These are phyloP conservation scores for Picea abies DNA, from an alignment of 83 land plant species.

Conservation along the genomic window DNA sequence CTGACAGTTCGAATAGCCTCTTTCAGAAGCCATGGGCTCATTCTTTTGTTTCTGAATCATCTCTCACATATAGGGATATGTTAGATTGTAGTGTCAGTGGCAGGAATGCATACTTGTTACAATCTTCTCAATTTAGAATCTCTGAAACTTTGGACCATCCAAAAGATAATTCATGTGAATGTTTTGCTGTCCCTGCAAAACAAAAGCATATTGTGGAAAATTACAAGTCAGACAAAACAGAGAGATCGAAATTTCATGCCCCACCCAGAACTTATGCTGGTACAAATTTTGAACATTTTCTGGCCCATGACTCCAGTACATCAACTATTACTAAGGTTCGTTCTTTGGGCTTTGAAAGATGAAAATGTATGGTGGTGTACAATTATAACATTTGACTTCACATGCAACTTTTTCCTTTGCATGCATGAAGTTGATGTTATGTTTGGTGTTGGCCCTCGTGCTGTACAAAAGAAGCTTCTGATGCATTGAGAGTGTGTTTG, in stretches of 20 bases:
- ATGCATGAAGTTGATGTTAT: background rate
- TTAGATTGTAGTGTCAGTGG: constrained; percentile 2
- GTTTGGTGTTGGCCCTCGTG: background rate
- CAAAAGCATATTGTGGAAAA: background rate
- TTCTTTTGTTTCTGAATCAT: background rate
- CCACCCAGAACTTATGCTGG: constrained; percentile 1
- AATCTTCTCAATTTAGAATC: background rate
- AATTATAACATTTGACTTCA: background rate
- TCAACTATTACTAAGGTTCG: background rate
- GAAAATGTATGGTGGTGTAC: constrained; percentile 1
- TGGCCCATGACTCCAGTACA: background rate
- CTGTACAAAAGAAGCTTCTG: background rate
- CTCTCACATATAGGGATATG: background rate
- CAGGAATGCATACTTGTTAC: background rate
- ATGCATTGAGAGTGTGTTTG: background rate
- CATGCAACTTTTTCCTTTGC: background rate
- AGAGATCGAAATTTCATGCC: background rate
- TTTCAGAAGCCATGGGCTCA: background rate
- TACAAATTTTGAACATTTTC: background rate
- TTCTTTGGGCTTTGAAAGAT: constrained; percentile 13
- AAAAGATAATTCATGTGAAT: background rate
- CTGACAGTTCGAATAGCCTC: background rate
- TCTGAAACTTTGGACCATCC: background rate
- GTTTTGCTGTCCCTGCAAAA: background rate
- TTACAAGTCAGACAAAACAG: background rate